Evolutionary conservation across 805 yeast species (phyloP), one percentile per base, ranked within the genome.

Genomic region (Ogataea paradorogensis): DNA sequence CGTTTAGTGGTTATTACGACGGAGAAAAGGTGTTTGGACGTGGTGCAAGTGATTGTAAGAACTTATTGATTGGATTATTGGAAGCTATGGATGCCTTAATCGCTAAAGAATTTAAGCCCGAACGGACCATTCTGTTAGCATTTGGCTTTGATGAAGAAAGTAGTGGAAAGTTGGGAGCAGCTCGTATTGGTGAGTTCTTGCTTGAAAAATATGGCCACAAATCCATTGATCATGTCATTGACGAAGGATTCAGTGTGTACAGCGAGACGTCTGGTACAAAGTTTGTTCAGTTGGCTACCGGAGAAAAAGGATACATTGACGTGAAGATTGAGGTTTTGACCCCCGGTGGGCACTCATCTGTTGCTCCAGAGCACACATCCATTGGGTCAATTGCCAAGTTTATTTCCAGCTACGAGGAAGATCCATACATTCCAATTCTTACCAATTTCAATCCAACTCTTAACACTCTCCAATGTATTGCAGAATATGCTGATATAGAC

Each of bases 141-240:
- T 77, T 81, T 53, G 95, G 95, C 1, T 83, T 76, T 50, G 95
- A 87, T 55, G 95, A 86, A 64, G 95, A 87, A 56, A 71, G 75
- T 27, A 69, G 76, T 26, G 95, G 95, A 5, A 43, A 48, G 14
- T 59, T 66, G 7, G 90, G 91, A 37, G 95, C 95, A 6, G 48
- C 55, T 1, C 39, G 61, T n/a, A 63, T 86, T 14, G 69, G 73
- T 9, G 47, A 69, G 27, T 63, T 62, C 43, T 54, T 87, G 15
- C 60, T 66, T 21, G 67, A 73, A 15, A 69, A 70, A 40, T 81
- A 76, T 51, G 95, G 95, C 6, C 51, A 59, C 20, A 69, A 85
- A 44, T 72, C 82, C 1, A 48, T 86, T 23, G 75, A 76, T 46
- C 70, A 82, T 14, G 65, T 87, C 33, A 60, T 86, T n/a, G 95